phyloP scores from a whole-genome alignment of 805 yeast species.

The Ogataea nitratoaversa region DNA sequence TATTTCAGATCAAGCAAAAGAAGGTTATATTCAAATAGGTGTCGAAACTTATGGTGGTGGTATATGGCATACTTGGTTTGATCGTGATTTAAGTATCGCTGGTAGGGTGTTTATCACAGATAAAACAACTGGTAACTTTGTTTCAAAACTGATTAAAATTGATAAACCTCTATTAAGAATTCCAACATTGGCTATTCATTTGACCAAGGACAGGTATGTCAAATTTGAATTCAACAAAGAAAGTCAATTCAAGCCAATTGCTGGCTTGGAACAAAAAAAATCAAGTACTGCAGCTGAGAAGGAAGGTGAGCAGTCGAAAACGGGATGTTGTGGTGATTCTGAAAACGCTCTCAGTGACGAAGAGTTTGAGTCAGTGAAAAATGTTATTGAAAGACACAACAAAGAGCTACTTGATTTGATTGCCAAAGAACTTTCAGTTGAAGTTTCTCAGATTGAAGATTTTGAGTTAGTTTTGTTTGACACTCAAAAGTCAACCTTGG shows the following conservation, averaged over 20 bases:
- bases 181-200: constrained; percentile 92
- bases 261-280: constrained; percentile 44
- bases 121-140: constrained; percentile 40
- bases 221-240: constrained; percentile 90
- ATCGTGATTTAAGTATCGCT: constrained; percentile 85
- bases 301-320: constrained; percentile 1
- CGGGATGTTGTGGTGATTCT: constrained; percentile 44
- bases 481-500: constrained; percentile 75
- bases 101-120: constrained; percentile 79
- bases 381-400: constrained; percentile 73
- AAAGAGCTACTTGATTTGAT: constrained; percentile 62
- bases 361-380: constrained; percentile 61
- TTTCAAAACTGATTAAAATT: constrained; percentile 71
- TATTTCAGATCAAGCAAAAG: constrained; percentile 59
- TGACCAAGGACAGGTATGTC: constrained; percentile 68
- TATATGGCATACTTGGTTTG: constrained; percentile 96
- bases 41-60: constrained; percentile 96
- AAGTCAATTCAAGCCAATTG: constrained; percentile 79
- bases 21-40: constrained; percentile 84
- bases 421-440: constrained; percentile 58
- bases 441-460: constrained; percentile 66
- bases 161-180: constrained; percentile 82
- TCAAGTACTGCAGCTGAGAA: constrained; percentile 6
- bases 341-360: constrained; percentile 38
- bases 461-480: constrained; percentile 86